Conservation (phyloP, 345 rosid species). For the sweet orange (Citrus sinensis) region DVS_A1.0 CM039164.1:694501-695000, state of each 20-base stretch:
- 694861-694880: neutral
- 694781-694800: neutral
- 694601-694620: neutral
- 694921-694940: too few relatives aligned
- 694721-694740: neutral
- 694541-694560: neutral
- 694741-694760: neutral
- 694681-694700: too few relatives aligned
- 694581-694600: neutral
- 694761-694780: neutral
- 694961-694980: too few relatives aligned
- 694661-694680: neutral
- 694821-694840: neutral
- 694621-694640: neutral
- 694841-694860: neutral
- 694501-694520: neutral
- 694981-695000: too few relatives aligned
- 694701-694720: neutral
- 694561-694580: neutral
- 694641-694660: neutral
- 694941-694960: too few relatives aligned
- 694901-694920: too few relatives aligned
- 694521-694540: neutral
- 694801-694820: neutral
- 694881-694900: too few relatives aligned